Conservation (phyloP, 2,329 filamentous ascomycete genomes). For the Nigrospora osmanthi region DNA sequence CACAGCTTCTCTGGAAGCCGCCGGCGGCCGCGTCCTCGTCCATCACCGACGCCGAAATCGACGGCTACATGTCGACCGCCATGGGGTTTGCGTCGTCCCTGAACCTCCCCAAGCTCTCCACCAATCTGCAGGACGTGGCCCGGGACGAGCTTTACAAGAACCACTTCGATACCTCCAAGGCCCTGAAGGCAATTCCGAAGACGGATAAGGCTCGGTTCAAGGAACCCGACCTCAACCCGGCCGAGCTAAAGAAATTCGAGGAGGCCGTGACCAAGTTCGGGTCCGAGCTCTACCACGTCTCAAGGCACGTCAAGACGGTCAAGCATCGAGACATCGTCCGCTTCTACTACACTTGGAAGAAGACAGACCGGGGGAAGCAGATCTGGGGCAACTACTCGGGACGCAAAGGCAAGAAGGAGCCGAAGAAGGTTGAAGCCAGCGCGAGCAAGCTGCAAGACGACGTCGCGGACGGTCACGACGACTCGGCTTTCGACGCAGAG, state of each 20-base stretch:
- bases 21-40: constrained; percentile 43
- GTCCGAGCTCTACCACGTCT: constrained; percentile 79
- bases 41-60: constrained; percentile 51
- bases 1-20: constrained; percentile 72
- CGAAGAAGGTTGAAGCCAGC: constrained; percentile 62
- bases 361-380: constrained; percentile 74
- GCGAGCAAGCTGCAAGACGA: constrained; percentile 79
- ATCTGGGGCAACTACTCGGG: constrained; percentile 87
- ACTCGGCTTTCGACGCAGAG: constrained; percentile 88
- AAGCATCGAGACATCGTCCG: constrained; percentile 75
- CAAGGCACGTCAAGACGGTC: constrained; percentile 77
- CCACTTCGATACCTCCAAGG: constrained; percentile 62
- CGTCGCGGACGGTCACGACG: constrained; percentile 84
- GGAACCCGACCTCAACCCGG: constrained; percentile 70
- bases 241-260: constrained; percentile 85
- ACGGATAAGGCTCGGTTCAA: constrained; percentile 67
- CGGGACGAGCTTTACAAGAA: constrained; percentile 64
- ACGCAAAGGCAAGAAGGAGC: constrained; percentile 84
- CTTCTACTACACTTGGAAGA: constrained; percentile 98
- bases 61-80: constrained; percentile 68
- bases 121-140: constrained; percentile 83
- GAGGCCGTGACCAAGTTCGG: constrained; percentile 85
- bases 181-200: constrained; percentile 61
- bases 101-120: constrained; percentile 64
- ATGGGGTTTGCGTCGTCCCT: constrained; percentile 50